Conservation (phyloP, 371 early-diverging fungal genomes). For the Mortierella sp. region DNA sequence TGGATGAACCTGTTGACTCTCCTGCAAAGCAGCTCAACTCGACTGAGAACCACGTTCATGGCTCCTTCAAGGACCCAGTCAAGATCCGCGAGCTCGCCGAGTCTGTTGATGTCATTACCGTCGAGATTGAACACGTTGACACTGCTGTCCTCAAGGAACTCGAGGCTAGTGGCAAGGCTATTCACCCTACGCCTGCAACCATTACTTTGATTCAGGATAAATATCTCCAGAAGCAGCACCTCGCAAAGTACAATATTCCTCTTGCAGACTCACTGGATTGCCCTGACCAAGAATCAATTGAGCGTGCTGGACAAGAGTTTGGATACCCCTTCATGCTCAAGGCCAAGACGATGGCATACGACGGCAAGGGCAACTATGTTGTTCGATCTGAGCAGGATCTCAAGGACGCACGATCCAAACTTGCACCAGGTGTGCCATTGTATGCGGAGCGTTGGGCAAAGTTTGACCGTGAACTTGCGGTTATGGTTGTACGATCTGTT, state of each 20-base stretch:
- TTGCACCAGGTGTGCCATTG: constrained; percentile 67
- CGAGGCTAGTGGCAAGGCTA: constrained; percentile 58
- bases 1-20: constrained; percentile 79
- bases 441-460: constrained; percentile 96
- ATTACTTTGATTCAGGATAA: constrained; percentile 93
- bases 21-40: constrained; percentile 92
- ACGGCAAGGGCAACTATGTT: constrained; percentile 94
- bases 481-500: constrained; percentile 93
- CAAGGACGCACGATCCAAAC: constrained; percentile 64
- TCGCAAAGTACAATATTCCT: constrained; percentile 73
- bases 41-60: constrained; percentile 77
- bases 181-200: too few species aligned
- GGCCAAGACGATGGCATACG: constrained; percentile 93
- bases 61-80: constrained; percentile 82
- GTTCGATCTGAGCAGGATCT: constrained; percentile 77
- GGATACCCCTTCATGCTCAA: constrained; percentile 97
- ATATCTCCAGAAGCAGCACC: constrained; percentile 86
- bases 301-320: constrained; percentile 70
- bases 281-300: constrained; percentile 57
- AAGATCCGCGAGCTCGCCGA: constrained; percentile 83
- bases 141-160: constrained; percentile 77
- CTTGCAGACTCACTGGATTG: constrained; percentile 78
- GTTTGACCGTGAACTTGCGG: constrained; percentile 93
- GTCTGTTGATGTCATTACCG: constrained; percentile 87
- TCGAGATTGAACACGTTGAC: constrained; percentile 98